These are phyloP conservation scores for Viola odorata DNA, from an alignment of 345 rosid species.

Conservation along the genomic window DNA sequence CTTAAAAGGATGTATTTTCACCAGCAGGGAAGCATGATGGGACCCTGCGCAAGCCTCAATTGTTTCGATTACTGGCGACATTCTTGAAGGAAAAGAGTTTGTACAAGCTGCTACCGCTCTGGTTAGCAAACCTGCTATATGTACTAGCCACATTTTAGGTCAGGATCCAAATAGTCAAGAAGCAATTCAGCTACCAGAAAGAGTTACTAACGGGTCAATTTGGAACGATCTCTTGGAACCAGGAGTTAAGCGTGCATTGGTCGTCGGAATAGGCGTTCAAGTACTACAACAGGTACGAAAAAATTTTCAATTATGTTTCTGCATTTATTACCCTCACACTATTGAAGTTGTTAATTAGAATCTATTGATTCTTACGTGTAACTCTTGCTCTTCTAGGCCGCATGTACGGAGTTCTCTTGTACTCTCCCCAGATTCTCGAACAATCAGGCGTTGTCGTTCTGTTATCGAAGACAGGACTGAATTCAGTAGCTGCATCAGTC, in stretches of 20 bases:
- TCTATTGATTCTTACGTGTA: too few species aligned
- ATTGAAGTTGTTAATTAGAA: too few species aligned
- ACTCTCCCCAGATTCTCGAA: conserved; percentile 41
- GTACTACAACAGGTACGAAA: conserved; percentile 35
- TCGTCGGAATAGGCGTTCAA: conserved; percentile 38
- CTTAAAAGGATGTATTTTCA: conserved; percentile 34
- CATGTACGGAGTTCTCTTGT: conserved; percentile 37
- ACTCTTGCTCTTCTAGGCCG: conserved; percentile 21
- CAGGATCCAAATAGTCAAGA: too few species aligned
- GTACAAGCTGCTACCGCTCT: conserved; percentile 33
- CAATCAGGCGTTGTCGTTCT: conserved; percentile 38
- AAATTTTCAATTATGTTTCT: too few species aligned
- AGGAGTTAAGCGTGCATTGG: conserved; percentile 37
- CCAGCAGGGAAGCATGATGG: conserved; percentile 9
- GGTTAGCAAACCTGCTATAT: conserved; percentile 28
- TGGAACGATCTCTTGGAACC: conserved; percentile 32
- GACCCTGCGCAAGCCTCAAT: conserved; percentile 27
- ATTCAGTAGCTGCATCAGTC: conserved; percentile 34
- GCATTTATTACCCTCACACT: too few species aligned
- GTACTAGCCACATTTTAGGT: neutral
- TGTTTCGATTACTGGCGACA: conserved; percentile 18
- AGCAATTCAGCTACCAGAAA: too few species aligned
- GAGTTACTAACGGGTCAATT: conserved; percentile 11
- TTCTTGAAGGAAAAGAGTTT: conserved; percentile 14
- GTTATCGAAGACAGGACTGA: conserved; percentile 28